Percentiles rank a stretch among this genome's conserved stretches.
Evolutionary conservation across 306 rosid genomes (phyloP).

Genomic region (Geum urbanum): DNA sequence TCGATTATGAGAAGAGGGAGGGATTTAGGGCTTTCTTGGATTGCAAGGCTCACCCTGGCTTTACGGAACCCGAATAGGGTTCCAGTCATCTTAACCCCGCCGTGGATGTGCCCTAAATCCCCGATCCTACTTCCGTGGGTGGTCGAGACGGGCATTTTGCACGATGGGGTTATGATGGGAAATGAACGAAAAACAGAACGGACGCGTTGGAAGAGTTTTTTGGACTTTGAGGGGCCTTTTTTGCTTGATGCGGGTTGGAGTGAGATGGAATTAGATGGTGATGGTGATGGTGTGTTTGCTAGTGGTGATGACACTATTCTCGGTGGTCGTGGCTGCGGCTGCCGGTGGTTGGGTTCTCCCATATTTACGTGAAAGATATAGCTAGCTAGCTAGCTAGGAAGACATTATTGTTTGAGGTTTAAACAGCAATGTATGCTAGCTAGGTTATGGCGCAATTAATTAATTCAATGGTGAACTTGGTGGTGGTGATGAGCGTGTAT

Average conservation of each 20-base stretch:
- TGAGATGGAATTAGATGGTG: constrained; percentile 26
- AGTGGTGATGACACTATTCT: background rate
- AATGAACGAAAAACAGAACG: constrained; percentile 56
- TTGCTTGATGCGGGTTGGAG: constrained; percentile 58
- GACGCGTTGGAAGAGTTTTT: constrained; percentile 34
- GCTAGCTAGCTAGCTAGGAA: background rate
- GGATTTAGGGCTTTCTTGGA: constrained; percentile 62
- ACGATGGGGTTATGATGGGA: constrained; percentile 66
- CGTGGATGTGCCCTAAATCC: constrained; percentile 40
- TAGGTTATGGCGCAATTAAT: background rate
- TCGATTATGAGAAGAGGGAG: constrained; percentile 62
- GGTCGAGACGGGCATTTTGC: constrained; percentile 39
- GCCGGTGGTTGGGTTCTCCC: constrained; percentile 1
- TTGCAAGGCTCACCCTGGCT: constrained; percentile 57
- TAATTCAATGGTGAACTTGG: constrained; percentile 9
- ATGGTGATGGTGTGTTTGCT: background rate
- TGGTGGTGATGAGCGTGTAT: background rate
- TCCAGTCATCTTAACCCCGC: constrained; percentile 61
- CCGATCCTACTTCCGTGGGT: constrained; percentile 14
- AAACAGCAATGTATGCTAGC: background rate
- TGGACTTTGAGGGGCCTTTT: constrained; percentile 37
- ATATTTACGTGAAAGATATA: background rate
- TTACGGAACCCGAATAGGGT: constrained; percentile 66
- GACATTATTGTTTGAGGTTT: background rate
- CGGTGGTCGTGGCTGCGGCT: background rate